phyloP scores from a whole-genome alignment of 73 alveolate genomes.

The Chromera velia region DNA sequence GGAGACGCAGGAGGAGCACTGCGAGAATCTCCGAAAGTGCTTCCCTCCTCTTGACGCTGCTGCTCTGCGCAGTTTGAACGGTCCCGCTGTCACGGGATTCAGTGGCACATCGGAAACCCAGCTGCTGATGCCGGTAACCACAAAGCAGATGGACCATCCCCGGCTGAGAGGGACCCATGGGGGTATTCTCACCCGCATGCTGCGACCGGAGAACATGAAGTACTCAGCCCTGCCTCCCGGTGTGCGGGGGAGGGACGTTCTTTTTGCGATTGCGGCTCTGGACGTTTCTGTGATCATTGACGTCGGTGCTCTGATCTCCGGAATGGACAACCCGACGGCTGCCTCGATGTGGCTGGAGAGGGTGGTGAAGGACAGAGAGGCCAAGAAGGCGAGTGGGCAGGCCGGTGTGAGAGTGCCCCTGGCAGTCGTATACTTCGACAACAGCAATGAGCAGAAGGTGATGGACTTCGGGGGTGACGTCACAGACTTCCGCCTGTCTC shows the following conservation, averaged over 20 bases:
- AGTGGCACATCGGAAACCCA: slow-evolving; percentile 11
- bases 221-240: no score
- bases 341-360: slow-evolving; percentile 1
- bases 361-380: slow-evolving; percentile 7
- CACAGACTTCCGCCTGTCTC: slow-evolving; percentile 2
- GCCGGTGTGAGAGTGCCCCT: slow-evolving; percentile 4
- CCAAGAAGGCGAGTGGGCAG: not conserved
- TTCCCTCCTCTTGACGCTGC: no score
- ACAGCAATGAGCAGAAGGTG: no score
- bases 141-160: not conserved
- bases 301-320: slow-evolving; percentile 9
- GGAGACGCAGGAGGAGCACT: no score
- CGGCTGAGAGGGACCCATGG: slow-evolving; percentile 4
- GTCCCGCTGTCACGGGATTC: slow-evolving; percentile 4
- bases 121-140: slow-evolving; percentile 4
- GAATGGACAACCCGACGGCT: slow-evolving; percentile 1
- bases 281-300: slow-evolving; percentile 13
- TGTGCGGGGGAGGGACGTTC: no score
- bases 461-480: slow-evolving; percentile 6
- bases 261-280: no score
- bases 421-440: slow-evolving; percentile 13
- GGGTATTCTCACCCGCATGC: not conserved
- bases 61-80: not conserved
- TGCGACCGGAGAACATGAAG: no score
- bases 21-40: no score